phyloP scores from a whole-genome alignment of 2,329 filamentous ascomycete species.

The Cyphellophora attinorum region DNA sequence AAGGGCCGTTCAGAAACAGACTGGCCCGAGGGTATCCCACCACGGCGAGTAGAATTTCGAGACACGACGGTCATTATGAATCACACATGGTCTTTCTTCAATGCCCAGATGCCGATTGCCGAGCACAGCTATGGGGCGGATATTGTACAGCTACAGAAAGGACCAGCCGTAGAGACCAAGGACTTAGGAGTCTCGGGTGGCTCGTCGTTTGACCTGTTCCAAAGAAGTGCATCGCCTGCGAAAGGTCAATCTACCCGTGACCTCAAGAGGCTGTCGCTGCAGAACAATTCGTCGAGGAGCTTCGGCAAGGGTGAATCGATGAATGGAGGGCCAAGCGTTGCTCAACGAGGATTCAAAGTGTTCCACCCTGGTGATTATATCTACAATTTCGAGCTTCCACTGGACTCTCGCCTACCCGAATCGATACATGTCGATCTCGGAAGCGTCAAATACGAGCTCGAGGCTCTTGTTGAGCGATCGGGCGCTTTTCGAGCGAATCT shows the following conservation, averaged over 20 bases:
- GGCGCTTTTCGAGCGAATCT: constrained; percentile 87
- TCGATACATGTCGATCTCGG: constrained; percentile 81
- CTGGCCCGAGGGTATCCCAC: constrained; percentile 94
- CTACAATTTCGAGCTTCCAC: constrained; percentile 70
- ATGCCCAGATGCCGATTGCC: constrained; percentile 51
- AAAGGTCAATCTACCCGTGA: constrained; percentile 36
- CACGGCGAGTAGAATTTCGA: constrained; percentile 69
- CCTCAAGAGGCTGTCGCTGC: constrained; percentile 62
- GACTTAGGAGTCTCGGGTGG: constrained; percentile 24
- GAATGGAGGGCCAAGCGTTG: constrained; percentile 44
- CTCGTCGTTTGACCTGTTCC: constrained; percentile 33
- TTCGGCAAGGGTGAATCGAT: constrained; percentile 70
- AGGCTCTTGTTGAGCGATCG: constrained; percentile 73
- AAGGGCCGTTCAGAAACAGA: constrained; percentile 78
- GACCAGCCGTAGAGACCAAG: constrained; percentile 21
- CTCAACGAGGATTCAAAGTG: constrained; percentile 73
- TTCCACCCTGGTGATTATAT: constrained; percentile 68
- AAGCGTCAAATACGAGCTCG: constrained; percentile 78
- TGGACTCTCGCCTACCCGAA: constrained; percentile 71
- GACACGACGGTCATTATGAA: constrained; percentile 81
- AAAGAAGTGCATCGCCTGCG: constrained; percentile 30
- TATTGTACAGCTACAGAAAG: constrained; percentile 47
- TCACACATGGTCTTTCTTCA: constrained; percentile 88
- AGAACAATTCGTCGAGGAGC: constrained; percentile 73
- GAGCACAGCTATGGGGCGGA: constrained; percentile 55